Percentiles rank a stretch among this genome's conserved stretches.
Evolutionary conservation across 345 rosid genomes (phyloP).

Genomic region (Cardiospermum halicacabum): DNA sequence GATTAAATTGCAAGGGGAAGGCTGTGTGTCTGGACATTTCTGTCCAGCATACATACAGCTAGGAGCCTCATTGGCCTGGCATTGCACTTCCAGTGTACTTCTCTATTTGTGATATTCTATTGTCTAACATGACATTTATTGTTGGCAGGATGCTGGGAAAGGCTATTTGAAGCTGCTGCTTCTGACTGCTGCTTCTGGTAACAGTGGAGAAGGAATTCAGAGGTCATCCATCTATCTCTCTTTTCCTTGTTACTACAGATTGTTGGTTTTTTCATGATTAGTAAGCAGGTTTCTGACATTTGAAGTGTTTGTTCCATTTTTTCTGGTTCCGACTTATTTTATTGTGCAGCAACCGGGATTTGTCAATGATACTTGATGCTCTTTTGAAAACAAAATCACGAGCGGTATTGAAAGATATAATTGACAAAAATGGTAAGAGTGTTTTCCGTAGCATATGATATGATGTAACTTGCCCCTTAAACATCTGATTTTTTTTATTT

Average conservation of each 20-base stretch:
- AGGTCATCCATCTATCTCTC: conserved; percentile 44
- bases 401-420: conserved; percentile 65
- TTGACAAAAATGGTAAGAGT: conserved; percentile 90
- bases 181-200: conserved; percentile 95
- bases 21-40: no score
- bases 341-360: conserved; percentile 87
- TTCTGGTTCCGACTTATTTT: conserved; percentile 21
- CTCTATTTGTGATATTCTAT: conserved; percentile 1
- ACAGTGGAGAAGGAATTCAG: conserved; percentile 82
- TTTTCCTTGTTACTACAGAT: conserved; percentile 13
- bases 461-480: conserved; percentile 18
- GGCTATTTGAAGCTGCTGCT: conserved; percentile 94
- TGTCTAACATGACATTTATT: conserved; percentile 20
- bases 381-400: conserved; percentile 93
- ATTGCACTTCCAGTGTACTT: no score
- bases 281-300: not conserved
- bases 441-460: conserved; percentile 13
- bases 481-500: conserved; percentile 17
- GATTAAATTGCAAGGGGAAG: no score
- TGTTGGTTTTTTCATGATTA: conserved; percentile 3
- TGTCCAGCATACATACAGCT: no score
- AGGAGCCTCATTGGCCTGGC: no score
- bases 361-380: conserved; percentile 99
- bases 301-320: conserved; percentile 13
- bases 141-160: conserved; percentile 80